These are phyloP conservation scores for Serendipita sp. DNA, from an alignment of 1,284 basidiomycete genomes.

Conservation along the genomic window DNA sequence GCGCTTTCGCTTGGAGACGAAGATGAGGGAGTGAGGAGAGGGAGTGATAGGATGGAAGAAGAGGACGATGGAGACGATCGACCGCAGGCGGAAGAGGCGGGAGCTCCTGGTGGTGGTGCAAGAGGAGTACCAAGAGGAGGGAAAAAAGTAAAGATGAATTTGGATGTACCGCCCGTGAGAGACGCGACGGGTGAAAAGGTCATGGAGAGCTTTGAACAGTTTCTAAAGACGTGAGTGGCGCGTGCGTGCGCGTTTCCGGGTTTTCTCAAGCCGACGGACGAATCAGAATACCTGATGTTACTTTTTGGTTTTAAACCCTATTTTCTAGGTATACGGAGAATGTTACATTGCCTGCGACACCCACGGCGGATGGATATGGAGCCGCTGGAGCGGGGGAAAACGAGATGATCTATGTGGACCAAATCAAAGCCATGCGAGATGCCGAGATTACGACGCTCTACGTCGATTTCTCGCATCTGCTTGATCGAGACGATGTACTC, in stretches of 20 bases:
- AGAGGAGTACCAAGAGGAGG: not conserved
- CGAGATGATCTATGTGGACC: constrained; percentile 73
- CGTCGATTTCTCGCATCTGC: constrained; percentile 85
- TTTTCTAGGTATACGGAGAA: constrained; percentile 62
- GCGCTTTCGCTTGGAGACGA: constrained; percentile 1
- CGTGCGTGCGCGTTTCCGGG: not conserved
- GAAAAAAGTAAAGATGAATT: constrained; percentile 28
- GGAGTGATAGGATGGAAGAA: not conserved
- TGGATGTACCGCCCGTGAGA: constrained; percentile 70
- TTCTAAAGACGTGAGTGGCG: constrained; percentile 68
- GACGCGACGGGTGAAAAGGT: constrained; percentile 91
- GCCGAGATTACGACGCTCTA: constrained; percentile 91
- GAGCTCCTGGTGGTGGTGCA: not conserved
- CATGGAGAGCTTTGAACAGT: constrained; percentile 77
- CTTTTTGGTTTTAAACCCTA: too few relatives aligned
- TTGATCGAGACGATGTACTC: constrained; percentile 81
- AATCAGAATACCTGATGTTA: not conserved
- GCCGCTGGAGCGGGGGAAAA: constrained; percentile 38
- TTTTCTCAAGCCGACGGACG: constrained; percentile 3
- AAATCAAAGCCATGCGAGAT: constrained; percentile 86
- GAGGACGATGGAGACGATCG: constrained; percentile 5
- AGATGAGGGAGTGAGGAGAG: not conserved
- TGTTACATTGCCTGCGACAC: constrained; percentile 58
- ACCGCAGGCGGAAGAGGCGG: constrained; percentile 1
- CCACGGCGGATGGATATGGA: constrained; percentile 48